A percentile compares a stretch with the other conserved stretches of the same genome.
Evolutionary conservation across 2,329 filamentous ascomycete species (phyloP).

Genomic region (Trichophyton benhamiae): DNA sequence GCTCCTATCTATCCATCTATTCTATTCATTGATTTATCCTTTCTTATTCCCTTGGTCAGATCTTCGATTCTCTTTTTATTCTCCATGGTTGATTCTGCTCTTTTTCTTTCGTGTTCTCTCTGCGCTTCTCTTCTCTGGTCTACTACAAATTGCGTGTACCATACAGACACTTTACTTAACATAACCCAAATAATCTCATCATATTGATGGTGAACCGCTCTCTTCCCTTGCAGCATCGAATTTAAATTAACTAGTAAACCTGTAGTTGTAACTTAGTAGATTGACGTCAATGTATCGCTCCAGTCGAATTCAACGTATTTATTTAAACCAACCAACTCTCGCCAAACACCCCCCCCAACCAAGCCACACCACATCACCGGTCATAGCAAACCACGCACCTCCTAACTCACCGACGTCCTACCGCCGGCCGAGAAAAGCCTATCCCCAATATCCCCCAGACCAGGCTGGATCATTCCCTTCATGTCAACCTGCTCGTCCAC

Average conservation of each 20-base stretch:
- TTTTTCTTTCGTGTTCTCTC: background rate
- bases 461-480: slow-evolving; percentile 83
- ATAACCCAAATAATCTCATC: background rate
- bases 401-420: slow-evolving; percentile 36
- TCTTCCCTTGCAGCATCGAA: background rate
- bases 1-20: slow-evolving; percentile 4
- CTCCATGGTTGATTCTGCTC: too few species aligned
- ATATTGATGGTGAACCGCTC: slow-evolving; percentile 5
- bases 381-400: background rate
- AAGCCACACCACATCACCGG: background rate
- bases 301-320: too few species aligned
- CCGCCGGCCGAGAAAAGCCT: slow-evolving; percentile 78
- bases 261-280: background rate
- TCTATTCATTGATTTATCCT: background rate
- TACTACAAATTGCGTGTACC: slow-evolving; percentile 4
- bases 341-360: background rate
- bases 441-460: slow-evolving; percentile 82
- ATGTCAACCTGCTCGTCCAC: slow-evolving; percentile 61
- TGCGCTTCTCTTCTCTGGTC: background rate
- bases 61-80: background rate
- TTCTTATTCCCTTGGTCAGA: background rate
- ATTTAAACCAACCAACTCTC: background rate
- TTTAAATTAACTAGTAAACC: background rate
- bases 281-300: too few species aligned
- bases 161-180: background rate